These are phyloP conservation scores for Xerocomellus chrysenteron DNA, from an alignment of 768 basidiomycete genomes.

Conservation along the genomic window DNA sequence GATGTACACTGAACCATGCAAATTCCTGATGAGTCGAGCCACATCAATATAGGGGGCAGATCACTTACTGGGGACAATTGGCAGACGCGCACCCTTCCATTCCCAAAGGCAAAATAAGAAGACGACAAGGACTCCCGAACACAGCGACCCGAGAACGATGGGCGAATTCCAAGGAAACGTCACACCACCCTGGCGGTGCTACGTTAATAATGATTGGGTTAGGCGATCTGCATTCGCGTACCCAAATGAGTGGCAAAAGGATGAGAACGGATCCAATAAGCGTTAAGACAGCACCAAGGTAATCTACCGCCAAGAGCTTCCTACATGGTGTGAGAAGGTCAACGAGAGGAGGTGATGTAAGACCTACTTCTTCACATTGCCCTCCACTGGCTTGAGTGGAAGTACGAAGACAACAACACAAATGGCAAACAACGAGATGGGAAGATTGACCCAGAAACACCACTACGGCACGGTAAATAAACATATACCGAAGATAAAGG, in stretches of 20 bases:
- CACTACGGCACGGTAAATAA: conserved; percentile 39
- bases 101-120: conserved; percentile 68
- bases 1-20: conserved; percentile 55
- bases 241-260: conserved; percentile 74
- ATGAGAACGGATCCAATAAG: conserved; percentile 61
- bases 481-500: neutral
- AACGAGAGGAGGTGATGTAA: neutral
- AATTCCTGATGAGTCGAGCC: neutral
- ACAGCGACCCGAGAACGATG: conserved; percentile 57
- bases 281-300: conserved; percentile 56
- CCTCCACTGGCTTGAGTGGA: conserved; percentile 67
- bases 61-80: conserved; percentile 66
- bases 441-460: conserved; percentile 76
- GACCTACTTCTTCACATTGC: conserved; percentile 50
- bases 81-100: conserved; percentile 65
- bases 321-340: conserved; percentile 27
- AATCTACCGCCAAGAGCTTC: conserved; percentile 68
- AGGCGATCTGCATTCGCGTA: conserved; percentile 25
- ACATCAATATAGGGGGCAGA: neutral
- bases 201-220: neutral
- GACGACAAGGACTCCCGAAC: conserved; percentile 53
- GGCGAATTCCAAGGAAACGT: conserved; percentile 73
- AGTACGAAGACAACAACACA: conserved; percentile 59
- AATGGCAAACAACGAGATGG: conserved; percentile 53
- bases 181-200: conserved; percentile 54